Base-by-base conservation (phyloP, 129 eudicot genomes). In the Chrysanthemum seticuspe region DNA sequence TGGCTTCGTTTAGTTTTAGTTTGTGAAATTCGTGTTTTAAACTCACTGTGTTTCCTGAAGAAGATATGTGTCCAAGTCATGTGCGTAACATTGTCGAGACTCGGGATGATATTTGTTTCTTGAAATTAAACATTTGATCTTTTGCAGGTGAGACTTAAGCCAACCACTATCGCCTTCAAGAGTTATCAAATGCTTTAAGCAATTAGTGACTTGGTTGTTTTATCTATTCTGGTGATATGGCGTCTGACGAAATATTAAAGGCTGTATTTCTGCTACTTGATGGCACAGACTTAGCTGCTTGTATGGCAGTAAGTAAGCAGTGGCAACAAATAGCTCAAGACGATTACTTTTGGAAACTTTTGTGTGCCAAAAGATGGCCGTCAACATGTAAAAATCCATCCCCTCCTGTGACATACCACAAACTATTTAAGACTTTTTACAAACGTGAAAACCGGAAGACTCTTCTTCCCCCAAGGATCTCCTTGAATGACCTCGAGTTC, bases 281-380 rank as follows among this genome's bases (percentile, higher is more conserved):
- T 75, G 95, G 95, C 60, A 23, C 75, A n/a, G 98, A 92, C 64
- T 91, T 92, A 45, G 98, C 86, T 58, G 77, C 89, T 74, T 92
- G 98, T 80, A 83, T 79, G 88, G 59, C 31, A 12, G 98, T 92
- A 56, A 81, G 90, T 68, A 92, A 87, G 84, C 90, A 87, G 73
- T 92, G 98, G 98, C 79, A 68, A 74, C 87, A 83, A 34, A 65
- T 89, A 58, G 96, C 96, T 59, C 76, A 54, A 79, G 96, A 92
- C 49, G 98, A 92, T 84, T 92, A 85, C 75, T 81, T 89, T 15
- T 92, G 98, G 98, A 92, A 89, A 78, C 85, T 90, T 73, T 78
- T 92, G 0, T 92, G 98, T 62, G 76, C 87, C 18, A 85, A 87
- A 79, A 87, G 75, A 82, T 92, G 98, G 98, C 98, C 98, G 51